Evolutionary conservation across 345 rosid species (phyloP), one percentile per base, ranked within the genome.

Genomic region (Moricandia arvensis): DNA sequence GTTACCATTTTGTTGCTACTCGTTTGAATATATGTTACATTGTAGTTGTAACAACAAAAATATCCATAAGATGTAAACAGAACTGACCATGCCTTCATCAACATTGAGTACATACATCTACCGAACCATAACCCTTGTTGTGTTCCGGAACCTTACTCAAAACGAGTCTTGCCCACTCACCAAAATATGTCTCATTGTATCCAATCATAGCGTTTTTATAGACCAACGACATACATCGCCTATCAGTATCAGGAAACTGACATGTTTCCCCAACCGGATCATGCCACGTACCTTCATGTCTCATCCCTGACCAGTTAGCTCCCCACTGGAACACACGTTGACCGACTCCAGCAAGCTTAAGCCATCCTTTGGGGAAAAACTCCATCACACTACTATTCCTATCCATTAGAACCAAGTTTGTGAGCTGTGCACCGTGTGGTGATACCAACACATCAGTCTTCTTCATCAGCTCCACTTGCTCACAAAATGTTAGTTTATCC

Each of bases 251-350:
- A 0, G 88, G 83, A 61, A 80, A 88, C 18, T 86, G 79, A 76
- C 96, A 90, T 17, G 17, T 63, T 12, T 78, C 87, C 0, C 93
- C 93, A 1, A 75, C 59, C 0, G 90, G 89, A 62, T 90, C 98
- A 73, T 89, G 79, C 98, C 98, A 93, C 0, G 84, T 81, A 2
- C 93, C 95, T 34, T 83, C 82, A 54, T 90, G 93, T 64, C 63
- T 85, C 94, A 93, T 89, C 49, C 89, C 94, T 0, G 93, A 85
- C 95, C 95, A 93, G 60, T 90, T 86, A 33, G 91, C 93, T 1
- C 85, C 82, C 96, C 95, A 90, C 5, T 83, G 86, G 18, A 9
- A 86, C 49, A 93, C 96, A 67, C 62, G 85, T 53, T 90, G 96
- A 33, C 94, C 96, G 2, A 87, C 91, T 1, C 96, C 93, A 1